phyloP scores from a whole-genome alignment of 805 yeast species.

The Yamadazyma nakazawae region DNA sequence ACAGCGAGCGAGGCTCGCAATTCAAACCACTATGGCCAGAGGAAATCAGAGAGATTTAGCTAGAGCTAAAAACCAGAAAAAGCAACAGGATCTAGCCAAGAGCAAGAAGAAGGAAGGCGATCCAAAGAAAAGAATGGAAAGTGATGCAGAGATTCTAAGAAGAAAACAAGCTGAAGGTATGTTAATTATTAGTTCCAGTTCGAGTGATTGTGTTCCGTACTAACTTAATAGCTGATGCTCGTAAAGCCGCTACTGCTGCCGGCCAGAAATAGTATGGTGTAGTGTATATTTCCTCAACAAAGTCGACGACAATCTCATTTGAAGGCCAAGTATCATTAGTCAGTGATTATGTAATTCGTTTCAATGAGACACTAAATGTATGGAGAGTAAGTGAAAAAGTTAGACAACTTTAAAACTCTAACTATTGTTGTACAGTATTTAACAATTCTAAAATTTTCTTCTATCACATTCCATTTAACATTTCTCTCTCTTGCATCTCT shows the following conservation, averaged over 20 bases:
- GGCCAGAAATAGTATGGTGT: not conserved
- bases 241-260: slow-evolving; percentile 24
- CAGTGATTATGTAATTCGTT: not conserved
- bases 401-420: too few relatives aligned
- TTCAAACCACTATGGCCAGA: slow-evolving; percentile 63
- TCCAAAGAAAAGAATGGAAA: slow-evolving; percentile 80
- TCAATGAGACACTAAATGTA: not conserved
- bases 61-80: slow-evolving; percentile 81
- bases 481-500: not conserved
- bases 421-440: too few relatives aligned
- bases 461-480: too few relatives aligned
- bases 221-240: slow-evolving; percentile 46
- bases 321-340: not conserved
- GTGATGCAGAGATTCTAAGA: slow-evolving; percentile 87
- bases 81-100: slow-evolving; percentile 63
- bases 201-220: not conserved
- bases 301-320: not conserved
- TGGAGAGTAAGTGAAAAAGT: too few relatives aligned
- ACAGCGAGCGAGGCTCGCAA: not conserved
- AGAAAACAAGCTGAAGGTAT: slow-evolving; percentile 81
- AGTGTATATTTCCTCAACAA: not conserved
- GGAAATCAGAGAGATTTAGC: slow-evolving; percentile 97
- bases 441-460: too few relatives aligned
- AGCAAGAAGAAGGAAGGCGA: slow-evolving; percentile 69
- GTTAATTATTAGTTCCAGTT: slow-evolving; percentile 22